Evolutionary conservation across 1,284 basidiomycete species (phyloP).

Genomic region (Sporisorium sorghi): DNA sequence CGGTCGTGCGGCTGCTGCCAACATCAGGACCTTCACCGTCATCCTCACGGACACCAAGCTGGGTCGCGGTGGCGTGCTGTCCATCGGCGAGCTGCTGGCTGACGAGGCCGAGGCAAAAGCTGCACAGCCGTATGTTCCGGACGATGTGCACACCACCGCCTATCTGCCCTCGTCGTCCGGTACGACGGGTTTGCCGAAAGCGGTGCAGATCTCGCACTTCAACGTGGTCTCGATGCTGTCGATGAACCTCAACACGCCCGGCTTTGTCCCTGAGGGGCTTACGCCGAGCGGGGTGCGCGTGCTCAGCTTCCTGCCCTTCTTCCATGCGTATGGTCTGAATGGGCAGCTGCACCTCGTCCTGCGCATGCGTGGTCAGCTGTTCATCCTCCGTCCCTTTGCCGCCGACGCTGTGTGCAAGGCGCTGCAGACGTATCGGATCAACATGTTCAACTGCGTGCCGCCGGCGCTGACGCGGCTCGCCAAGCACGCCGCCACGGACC

Average conservation of each 20-base stretch:
- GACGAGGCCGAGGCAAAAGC: constrained; percentile 14
- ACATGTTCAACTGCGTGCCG: constrained; percentile 34
- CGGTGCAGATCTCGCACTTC: constrained; percentile 45
- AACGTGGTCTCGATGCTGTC: constrained; percentile 50
- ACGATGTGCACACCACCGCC: constrained; percentile 20
- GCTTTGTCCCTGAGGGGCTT: constrained; percentile 10
- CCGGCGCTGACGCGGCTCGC: constrained; percentile 34
- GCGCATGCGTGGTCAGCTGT: constrained; percentile 16
- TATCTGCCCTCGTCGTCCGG: constrained; percentile 48
- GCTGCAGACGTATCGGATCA: constrained; percentile 28
- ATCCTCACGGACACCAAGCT: constrained; percentile 31
- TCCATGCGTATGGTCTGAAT: constrained; percentile 43
- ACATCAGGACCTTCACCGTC: no score
- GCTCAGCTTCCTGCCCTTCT: constrained; percentile 48
- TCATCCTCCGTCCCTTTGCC: constrained; percentile 36
- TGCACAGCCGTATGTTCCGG: constrained; percentile 17
- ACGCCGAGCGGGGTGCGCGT: constrained; percentile 16
- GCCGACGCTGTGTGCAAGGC: constrained; percentile 33
- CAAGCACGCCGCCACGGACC: constrained; percentile 24
- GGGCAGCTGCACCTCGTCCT: constrained; percentile 20
- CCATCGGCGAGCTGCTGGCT: constrained; percentile 16
- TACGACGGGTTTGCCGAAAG: constrained; percentile 51
- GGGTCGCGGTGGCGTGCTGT: no score
- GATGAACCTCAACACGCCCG: constrained; percentile 22
- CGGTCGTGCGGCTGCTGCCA: no score